Base-by-base conservation (phyloP, 2,329 filamentous ascomycete species). In the Helotiales sp. region DNA sequence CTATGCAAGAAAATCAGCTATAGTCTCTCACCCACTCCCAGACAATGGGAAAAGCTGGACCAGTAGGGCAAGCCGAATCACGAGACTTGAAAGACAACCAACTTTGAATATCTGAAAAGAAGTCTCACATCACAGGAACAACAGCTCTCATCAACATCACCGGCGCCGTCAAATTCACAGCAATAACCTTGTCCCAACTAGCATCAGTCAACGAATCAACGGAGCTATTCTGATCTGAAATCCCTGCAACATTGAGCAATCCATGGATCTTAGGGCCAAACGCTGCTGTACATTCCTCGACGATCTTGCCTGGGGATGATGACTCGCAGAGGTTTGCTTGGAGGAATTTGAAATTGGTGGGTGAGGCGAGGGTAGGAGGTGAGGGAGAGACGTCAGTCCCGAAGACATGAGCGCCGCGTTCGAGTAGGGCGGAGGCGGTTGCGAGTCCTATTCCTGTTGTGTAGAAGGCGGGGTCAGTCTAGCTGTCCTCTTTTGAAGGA, bases 131-230 rank as follows among this genome's bases (percentile, higher is more conserved):
- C 34, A 69, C 66, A 5, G 72, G 71, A 5, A 79, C 60, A 0
- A 79, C 76, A 15, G 74, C 74, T 3, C 75, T 71, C 68, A 79
- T 80, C 67, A 80, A 70, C 42, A 68, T 70, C 9, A 76, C 74
- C 0, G 77, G 77, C 3, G 72, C 75, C 0, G 75, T 77, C 22
- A 78, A 64, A 54, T 79, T 79, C 46, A 76, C 66, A 3, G 67
- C 68, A 53, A 79, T 65, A 1, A 78, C 70, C 6, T 69, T 62
- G 25, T 77, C 72, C 74, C 74, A 77, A 31, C 73, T 68, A 0
- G 64, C 64, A 40, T 77, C 73, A 8, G 71, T 69, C 17, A 76
- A 61, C 1, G 68, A 70, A 52, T 75, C 75, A 5, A 73, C 76
- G 29, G 70, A 70, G 44, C 68, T 69, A 61, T 74, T 76, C 22